Percentiles rank a stretch among this genome's conserved stretches.
These are phyloP conservation scores for Penicillium tannophilum DNA, from an alignment of 495 filamentous ascomycete species.

Conservation along the genomic window DNA sequence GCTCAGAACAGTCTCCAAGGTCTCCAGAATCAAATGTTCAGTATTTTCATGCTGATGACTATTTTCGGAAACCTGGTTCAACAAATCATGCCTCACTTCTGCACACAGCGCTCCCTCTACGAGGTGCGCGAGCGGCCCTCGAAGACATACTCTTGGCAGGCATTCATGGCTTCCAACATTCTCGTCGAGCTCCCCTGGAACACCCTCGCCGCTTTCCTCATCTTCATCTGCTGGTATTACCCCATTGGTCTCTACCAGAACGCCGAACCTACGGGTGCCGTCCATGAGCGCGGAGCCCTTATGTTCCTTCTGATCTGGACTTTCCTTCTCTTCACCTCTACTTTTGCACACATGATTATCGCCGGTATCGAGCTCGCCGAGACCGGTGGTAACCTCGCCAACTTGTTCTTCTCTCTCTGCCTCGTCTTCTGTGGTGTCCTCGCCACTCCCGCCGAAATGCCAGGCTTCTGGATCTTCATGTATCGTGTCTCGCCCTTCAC, in stretches of 20 bases:
- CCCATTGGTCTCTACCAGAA: slow-evolving; percentile 64
- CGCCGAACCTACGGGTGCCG: slow-evolving; percentile 44
- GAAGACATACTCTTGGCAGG: slow-evolving; percentile 75
- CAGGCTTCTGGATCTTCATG: slow-evolving; percentile 84
- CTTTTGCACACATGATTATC: slow-evolving; percentile 68
- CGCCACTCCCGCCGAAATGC: slow-evolving; percentile 59
- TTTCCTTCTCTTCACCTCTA: slow-evolving; percentile 61
- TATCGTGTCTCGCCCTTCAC: slow-evolving; percentile 76
- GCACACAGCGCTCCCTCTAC: slow-evolving; percentile 67
- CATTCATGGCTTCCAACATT: slow-evolving; percentile 70
- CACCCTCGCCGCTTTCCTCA: slow-evolving; percentile 62
- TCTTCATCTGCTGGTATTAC: slow-evolving; percentile 70
- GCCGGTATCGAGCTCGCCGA: slow-evolving; percentile 64
- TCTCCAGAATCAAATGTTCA: slow-evolving; percentile 88
- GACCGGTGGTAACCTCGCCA: slow-evolving; percentile 62
- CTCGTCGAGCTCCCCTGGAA: slow-evolving; percentile 76
- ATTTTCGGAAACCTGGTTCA: slow-evolving; percentile 80
- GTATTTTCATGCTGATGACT: slow-evolving; percentile 84
- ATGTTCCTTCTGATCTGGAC: slow-evolving; percentile 59
- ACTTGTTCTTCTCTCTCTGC: slow-evolving; percentile 62
- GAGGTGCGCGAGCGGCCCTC: slow-evolving; percentile 70
- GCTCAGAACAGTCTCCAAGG: slow-evolving; percentile 74
- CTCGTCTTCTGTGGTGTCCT: slow-evolving; percentile 70
- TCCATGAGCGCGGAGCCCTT: slow-evolving; percentile 55
- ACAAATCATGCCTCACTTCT: slow-evolving; percentile 76